Evolutionary conservation across 2,329 filamentous ascomycete species (phyloP), one percentile per base, ranked within the genome.

Genomic region (Alternaria ventricosa): DNA sequence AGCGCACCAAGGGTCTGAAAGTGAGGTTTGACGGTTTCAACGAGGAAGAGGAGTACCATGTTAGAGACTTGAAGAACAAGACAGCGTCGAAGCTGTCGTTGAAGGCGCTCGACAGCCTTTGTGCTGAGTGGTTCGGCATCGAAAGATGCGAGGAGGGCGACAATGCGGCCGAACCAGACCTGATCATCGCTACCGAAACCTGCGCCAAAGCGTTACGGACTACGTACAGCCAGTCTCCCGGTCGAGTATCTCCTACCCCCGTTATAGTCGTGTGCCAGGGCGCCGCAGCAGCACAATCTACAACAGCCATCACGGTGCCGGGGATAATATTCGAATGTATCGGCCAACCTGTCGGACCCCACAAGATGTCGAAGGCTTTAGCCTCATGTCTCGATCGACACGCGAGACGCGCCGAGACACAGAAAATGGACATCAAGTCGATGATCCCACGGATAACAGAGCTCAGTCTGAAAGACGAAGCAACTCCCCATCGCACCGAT

Each of bases 81-180:
- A 77, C 69, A 9, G 76, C 74, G 5, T 70, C 71, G 2, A 69
- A 71, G 43, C 60, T 78, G n/a, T 71, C 70, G 5, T 57, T 74
- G 25, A 79, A 79, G 55, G 77, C 77, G 3, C 64, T 79, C 13
- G 72, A 76, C 30, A 74, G 68, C 53, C 64, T 78, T 15, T 79
- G 77, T 47, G 71, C 63, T 8, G 78, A 79, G 20, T 79, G 78
- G 78, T 79, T 79, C 36, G 75, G 72, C 6, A 78, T 79, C 73
- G 66, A 71, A 20, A 67, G 65, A 13, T 74, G 70, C 63, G 59
- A 66, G 8, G 53, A 67, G 27, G 65, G 57, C 6, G 51, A 63
- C 33, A 55, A 59, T 20, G 57, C 69, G 20, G 55, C 55, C 6
- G 33, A 67, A 13, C 72, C 75, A 13, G 73, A 78, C 51, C 63